Percentiles rank a stretch among this genome's conserved stretches.
These are phyloP conservation scores for Castanea sativa DNA, from an alignment of 306 rosid species.

Conservation along the genomic window DNA sequence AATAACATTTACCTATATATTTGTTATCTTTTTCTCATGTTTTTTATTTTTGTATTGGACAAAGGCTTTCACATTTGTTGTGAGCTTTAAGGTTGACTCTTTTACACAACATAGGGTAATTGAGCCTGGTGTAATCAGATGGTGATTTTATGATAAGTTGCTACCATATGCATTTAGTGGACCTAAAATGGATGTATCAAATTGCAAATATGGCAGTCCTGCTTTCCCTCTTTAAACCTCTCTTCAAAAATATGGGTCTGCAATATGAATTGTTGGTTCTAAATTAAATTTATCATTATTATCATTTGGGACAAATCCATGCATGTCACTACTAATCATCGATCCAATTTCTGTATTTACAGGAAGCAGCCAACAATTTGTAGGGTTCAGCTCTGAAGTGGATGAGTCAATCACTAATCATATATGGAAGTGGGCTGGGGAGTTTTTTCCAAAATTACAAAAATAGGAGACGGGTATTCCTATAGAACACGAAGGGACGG, in stretches of 20 bases:
- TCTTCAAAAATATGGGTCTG: neutral
- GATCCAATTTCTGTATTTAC: neutral
- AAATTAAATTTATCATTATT: too few species aligned
- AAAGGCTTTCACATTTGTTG: neutral
- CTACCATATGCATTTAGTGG: neutral
- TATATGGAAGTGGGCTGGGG: constrained; percentile 77
- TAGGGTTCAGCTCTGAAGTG: constrained; percentile 68
- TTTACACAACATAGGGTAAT: neutral
- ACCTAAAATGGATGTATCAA: neutral
- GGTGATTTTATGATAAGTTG: neutral
- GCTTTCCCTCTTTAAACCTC: neutral
- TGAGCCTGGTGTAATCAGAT: neutral
- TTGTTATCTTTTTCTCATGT: neutral
- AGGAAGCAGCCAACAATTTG: constrained; percentile 96
- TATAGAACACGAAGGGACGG: too few species aligned
- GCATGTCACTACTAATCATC: constrained; percentile 1
- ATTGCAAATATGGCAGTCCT: neutral
- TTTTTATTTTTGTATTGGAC: neutral
- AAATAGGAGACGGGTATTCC: too few species aligned
- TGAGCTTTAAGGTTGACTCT: neutral
- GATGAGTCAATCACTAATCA: constrained; percentile 56
- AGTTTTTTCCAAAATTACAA: constrained; percentile 68
- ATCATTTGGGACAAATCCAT: neutral
- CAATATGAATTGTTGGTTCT: neutral
- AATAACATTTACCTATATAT: neutral